Base-by-base conservation (phyloP, 345 rosid species). In the Aegle marmelos region DNA sequence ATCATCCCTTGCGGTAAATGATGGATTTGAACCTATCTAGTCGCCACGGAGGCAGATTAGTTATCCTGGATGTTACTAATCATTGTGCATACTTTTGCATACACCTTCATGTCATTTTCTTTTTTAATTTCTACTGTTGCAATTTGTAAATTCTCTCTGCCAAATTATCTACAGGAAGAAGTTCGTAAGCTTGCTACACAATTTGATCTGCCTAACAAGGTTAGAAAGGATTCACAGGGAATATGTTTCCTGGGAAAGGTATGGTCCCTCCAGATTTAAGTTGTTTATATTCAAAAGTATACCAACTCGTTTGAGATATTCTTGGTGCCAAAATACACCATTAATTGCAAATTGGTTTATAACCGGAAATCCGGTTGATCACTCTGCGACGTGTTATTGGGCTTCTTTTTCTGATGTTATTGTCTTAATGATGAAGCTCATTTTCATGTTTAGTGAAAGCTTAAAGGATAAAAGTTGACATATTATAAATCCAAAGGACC, bases 191-290 rank as follows among this genome's bases (percentile, higher is more conserved):
- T 93, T 79, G 99, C 98, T 7, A 70, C 87, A 64, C 72, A 75
- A 72, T 89, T 93, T 58, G 85, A 91, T 87, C 82, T 95, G 84
- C 97, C 99, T 74, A 95, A 95, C 87, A 90, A 91, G 87, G 91
- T 86, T 77, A 88, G 99, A 79, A 95, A 95, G 87, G 99, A 95
- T 83, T 95, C 99, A 5, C 98, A 95, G 78, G 99, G 99, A 79
- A 93, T 93, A 83, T 95, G 99, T 82, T 93, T 93, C 83, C 95
- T 95, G 68, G 97, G 99, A 65, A 95, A 93, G 97, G 98, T 93
- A 89, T 30, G 41, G 63, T 53, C 50, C 70, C n/a, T 36, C 2
- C 28, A 36, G 24, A 66, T 22, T 13, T 62, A 28, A 5, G 37
- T 62, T 45, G 13, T 45, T 45, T 45, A 45, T 3, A 30, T 5